Base-by-base conservation (phyloP, 1,139 yeast species). In the Hyphopichia buzzinii region DNA sequence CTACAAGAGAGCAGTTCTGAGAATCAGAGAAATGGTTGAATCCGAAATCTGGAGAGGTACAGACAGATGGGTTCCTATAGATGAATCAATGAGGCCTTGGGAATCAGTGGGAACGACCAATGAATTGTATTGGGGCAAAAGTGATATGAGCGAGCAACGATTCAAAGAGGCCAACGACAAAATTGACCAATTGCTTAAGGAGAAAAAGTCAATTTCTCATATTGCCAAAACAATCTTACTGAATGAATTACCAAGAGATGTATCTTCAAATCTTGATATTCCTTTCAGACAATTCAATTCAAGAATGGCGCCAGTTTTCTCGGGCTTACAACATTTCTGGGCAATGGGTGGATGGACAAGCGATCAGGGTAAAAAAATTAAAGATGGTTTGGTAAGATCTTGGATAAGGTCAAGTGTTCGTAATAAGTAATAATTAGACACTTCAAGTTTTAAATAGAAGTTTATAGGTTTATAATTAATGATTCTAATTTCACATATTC, bases 11-110 rank as follows among this genome's bases (percentile, higher is more conserved):
- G 89, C 90, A 0, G 82, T 82, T 1, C 79, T 82, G 52, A 61
- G 92, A 46, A 70, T 84, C 19, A 66, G 67, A 41, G 90, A 84
- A 48, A 83, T 84, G 88, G 75, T 80, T 1, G 71, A 71, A 1
- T 76, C 84, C 0, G 64, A 59, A 19, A 47, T 49, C 7, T 83
- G 88, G 86, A 63, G 81, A 43, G 42, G 48, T 7, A 44, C 51
- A 3, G 57, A 56, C 21, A 54, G 68, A 36, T 81, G 87, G 88
- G 62, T 68, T 3, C 86, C 85, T 3, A 55, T 79, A 1, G 77
- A 77, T 34, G 50, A 49, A 1, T 48, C 62, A 4, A 70, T 79
- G 74, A 62, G 86, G 41, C 81, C 84, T 3, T 82, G 88, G 88
- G 87, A 81, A 45, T 28, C 37, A n/a, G 16, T 15, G 7, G 22